phyloP scores from a whole-genome alignment of 2,329 filamentous ascomycete genomes.

The Aspergillus intermedius region DNA sequence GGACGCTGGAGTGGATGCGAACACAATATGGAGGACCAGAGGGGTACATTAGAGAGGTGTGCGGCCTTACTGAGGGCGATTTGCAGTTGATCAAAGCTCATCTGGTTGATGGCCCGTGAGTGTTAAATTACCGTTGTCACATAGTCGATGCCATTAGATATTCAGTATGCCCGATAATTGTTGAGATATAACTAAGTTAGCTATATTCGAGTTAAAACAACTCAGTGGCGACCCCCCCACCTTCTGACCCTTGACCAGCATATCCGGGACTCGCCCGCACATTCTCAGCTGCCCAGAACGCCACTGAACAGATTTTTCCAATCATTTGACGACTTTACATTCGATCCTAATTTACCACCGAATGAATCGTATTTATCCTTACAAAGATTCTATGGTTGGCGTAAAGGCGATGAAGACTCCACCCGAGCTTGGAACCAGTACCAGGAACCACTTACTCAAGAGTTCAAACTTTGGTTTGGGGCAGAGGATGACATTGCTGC shows the following conservation, averaged over 20 bases:
- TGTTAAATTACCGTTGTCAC: no score
- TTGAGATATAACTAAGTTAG: no score
- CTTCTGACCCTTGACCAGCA: background rate
- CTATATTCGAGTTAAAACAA: no score
- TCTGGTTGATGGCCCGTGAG: background rate
- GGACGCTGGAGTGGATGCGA: background rate
- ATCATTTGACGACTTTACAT: background rate
- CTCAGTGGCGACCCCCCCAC: no score
- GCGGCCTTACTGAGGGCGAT: background rate
- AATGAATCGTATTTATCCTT: background rate
- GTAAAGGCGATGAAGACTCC: background rate
- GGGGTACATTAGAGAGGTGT: background rate
- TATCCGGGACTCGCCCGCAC: background rate
- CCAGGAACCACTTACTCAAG: conserved; percentile 5
- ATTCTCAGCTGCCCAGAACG: background rate
- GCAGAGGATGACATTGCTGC: conserved; percentile 5
- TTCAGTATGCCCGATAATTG: no score
- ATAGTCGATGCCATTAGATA: no score
- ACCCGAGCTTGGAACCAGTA: conserved; percentile 3
- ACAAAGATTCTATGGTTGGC: conserved; percentile 1
- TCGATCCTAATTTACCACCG: background rate
- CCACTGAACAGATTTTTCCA: background rate
- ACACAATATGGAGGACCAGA: background rate
- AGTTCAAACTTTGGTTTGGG: conserved; percentile 10
- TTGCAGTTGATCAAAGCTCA: background rate